These are phyloP conservation scores for Suillus weaverae DNA, from an alignment of 768 basidiomycete genomes.

Conservation along the genomic window DNA sequence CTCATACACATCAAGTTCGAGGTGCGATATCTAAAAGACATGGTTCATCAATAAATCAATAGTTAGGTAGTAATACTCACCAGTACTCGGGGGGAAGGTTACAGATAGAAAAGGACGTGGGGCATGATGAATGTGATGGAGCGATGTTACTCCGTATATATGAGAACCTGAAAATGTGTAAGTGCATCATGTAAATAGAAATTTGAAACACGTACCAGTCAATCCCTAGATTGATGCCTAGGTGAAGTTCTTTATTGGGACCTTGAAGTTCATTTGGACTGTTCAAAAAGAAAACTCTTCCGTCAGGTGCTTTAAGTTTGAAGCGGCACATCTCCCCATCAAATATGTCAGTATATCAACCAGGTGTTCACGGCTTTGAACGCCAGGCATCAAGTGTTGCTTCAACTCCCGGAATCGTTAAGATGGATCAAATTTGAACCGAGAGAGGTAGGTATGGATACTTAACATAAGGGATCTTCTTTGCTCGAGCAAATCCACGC, in stretches of 20 bases:
- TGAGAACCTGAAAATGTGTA: conserved; percentile 31
- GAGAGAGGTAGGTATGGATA: conserved; percentile 12
- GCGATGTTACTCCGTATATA: conserved; percentile 35
- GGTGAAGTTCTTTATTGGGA: conserved; percentile 27
- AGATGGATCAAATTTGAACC: conserved; percentile 11
- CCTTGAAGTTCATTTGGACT: conserved; percentile 9
- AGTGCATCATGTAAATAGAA: not conserved
- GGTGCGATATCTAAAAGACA: too few species aligned
- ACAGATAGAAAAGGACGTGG: conserved; percentile 34
- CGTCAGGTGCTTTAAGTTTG: conserved; percentile 25
- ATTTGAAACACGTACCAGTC: conserved; percentile 29
- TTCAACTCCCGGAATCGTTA: conserved; percentile 25
- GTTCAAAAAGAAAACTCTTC: conserved; percentile 28
- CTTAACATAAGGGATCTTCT: conserved; percentile 6
- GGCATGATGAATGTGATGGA: conserved; percentile 36
- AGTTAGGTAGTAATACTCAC: conserved; percentile 18
- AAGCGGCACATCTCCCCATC: conserved; percentile 27
- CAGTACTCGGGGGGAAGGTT: conserved; percentile 30
- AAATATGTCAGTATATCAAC: conserved; percentile 25
- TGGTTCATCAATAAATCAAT: too few species aligned
- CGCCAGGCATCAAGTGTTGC: conserved; percentile 22
- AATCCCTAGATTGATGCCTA: conserved; percentile 30
- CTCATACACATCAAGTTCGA: too few species aligned
- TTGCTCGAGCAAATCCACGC: not conserved
- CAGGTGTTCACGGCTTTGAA: not conserved